phyloP scores from a whole-genome alignment of 257 asterid species.

The Haberlea rhodopensis region DNA sequence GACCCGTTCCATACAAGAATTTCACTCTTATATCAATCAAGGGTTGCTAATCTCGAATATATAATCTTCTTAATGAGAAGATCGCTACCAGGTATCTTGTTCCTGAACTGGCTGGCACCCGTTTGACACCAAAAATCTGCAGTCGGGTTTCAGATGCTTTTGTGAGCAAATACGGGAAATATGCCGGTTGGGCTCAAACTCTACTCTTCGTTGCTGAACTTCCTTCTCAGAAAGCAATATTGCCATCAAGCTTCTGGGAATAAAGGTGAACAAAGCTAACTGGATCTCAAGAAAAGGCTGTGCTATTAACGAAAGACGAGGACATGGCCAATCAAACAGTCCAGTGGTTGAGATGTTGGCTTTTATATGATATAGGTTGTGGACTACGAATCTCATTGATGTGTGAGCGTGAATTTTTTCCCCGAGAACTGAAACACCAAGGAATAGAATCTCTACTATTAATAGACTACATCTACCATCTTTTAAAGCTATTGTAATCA shows the following conservation, averaged over 20 bases:
- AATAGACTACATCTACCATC: too few species aligned
- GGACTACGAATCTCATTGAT: too few species aligned
- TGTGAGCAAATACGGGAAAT: conserved; percentile 80
- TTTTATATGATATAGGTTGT: too few species aligned
- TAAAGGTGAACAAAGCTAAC: conserved; percentile 25
- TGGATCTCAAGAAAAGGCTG: conserved; percentile 24
- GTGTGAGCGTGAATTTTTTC: too few species aligned
- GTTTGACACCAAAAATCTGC: conserved; percentile 57
- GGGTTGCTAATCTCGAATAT: conserved; percentile 3
- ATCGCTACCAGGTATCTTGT: conserved; percentile 83
- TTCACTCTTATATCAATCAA: not conserved
- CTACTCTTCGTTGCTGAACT: conserved; percentile 89
- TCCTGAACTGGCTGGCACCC: conserved; percentile 87
- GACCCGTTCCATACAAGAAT: too few species aligned
- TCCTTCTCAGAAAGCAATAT: conserved; percentile 83
- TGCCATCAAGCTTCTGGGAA: conserved; percentile 42
- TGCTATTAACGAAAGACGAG: too few species aligned
- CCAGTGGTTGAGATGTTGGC: too few species aligned
- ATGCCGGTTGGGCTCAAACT: conserved; percentile 99
- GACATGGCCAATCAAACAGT: too few species aligned
- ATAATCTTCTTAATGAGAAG: conserved; percentile 39
- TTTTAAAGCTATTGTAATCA: too few species aligned
- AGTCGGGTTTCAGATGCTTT: conserved; percentile 79
- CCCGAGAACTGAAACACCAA: too few species aligned
- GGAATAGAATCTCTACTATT: too few species aligned